Conservation (phyloP, 306 rosid species). For the Prunus campanulata region DNA sequence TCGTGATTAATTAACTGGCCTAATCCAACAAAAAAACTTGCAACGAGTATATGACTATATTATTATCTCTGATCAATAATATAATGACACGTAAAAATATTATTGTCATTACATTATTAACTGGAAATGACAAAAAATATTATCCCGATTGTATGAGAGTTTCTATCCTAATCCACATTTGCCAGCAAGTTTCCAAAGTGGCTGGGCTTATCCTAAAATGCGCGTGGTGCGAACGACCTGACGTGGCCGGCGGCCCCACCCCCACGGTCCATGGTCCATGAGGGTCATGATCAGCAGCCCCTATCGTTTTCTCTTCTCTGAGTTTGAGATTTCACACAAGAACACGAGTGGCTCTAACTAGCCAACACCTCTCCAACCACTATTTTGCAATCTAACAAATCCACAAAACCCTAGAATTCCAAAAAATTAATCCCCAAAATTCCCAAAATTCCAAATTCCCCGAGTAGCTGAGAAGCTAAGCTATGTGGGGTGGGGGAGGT, state of each 20-base stretch:
- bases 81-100: fast-evolving
- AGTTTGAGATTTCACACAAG: neutral
- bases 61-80: no score
- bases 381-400: neutral
- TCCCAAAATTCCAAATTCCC: neutral
- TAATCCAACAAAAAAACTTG: no score
- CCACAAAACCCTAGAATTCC: constrained; percentile 2
- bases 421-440: neutral
- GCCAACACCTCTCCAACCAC: neutral
- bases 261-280: neutral
- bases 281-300: neutral
- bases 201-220: neutral
- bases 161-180: no score
- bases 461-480: constrained; percentile 5
- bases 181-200: neutral
- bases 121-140: no score
- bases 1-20: no score
- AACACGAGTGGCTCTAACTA: constrained; percentile 18
- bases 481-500: constrained; percentile 39
- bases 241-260: neutral
- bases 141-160: fast-evolving
- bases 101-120: fast-evolving
- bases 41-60: fast-evolving
- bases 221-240: neutral
- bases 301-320: neutral